phyloP scores from a whole-genome alignment of 331 rosid genomes.

The Pyracantha coccinea region DNA sequence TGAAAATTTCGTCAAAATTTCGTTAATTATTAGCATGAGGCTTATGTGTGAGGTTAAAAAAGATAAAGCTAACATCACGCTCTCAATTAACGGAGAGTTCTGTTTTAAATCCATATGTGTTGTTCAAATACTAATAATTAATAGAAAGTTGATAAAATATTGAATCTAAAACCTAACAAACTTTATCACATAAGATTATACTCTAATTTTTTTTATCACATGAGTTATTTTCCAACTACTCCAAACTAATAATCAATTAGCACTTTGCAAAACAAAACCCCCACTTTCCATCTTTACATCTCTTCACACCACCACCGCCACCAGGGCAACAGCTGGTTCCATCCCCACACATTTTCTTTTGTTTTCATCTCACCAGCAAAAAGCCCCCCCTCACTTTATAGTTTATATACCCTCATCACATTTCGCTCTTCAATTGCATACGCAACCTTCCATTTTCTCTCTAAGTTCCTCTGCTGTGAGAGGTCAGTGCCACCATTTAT shows the following conservation, averaged over 20 bases:
- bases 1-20: too few species aligned
- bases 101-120: too few species aligned
- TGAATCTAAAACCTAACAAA: too few species aligned
- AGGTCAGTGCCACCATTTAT: conserved; percentile 26
- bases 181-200: too few species aligned
- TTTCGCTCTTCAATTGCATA: conserved; percentile 22
- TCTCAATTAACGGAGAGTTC: fast-evolving
- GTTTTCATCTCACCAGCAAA: conserved; percentile 16
- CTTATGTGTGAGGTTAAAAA: too few species aligned
- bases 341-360: conserved; percentile 3
- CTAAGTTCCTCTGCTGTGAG: conserved; percentile 50
- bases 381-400: conserved; percentile 28
- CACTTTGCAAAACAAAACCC: background rate
- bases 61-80: too few species aligned
- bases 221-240: too few species aligned
- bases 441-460: conserved; percentile 30
- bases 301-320: background rate
- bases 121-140: too few species aligned
- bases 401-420: conserved; percentile 24
- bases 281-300: background rate
- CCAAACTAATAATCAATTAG: too few species aligned
- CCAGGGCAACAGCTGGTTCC: conserved; percentile 28
- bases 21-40: fast-evolving
- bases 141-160: fast-evolving
- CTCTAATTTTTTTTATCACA: too few species aligned